Base-by-base conservation (phyloP, 225 moss, liverwort and hornwort genomes). In the Marchantia paleacea region DNA sequence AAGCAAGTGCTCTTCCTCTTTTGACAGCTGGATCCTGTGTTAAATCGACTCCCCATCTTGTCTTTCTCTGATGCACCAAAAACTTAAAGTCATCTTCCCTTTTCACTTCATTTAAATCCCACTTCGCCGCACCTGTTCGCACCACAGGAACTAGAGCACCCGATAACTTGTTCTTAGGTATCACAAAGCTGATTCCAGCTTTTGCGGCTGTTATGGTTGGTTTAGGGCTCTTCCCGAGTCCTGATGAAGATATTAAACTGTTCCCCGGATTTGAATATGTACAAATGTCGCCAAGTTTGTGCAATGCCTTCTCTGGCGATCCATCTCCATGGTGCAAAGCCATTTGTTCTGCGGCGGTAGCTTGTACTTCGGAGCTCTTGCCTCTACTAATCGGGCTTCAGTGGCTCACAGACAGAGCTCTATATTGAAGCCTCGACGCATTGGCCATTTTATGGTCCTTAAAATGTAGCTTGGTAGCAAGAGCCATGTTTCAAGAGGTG, bases 1-100 rank as follows among this genome's bases (percentile, higher is more conserved):
- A 83, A 67, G 96, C 96, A 80, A 96, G 90, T 9, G 96, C 96
- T 69, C 91, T 81, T 53, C 96, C 90, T 0, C 92, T 73, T 84
- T 83, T 94, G 3, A 93, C 85, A 25, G 82, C 81, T 3, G 91
- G 87, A 0, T 96, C 91, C 52, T 91, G 85, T 30, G 81, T 87
- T 18, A 85, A 84, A 89, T 96, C 79, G 0, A 48, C 55, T 0
- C 90, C 91, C 96, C 96, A 96, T 82, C 75, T 89, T 22, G 85
- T 91, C n/a, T 89, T 89, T 31, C 67, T 90, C 62, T 75, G 66
- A 5, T 77, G 48, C 58, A 79, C 79, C 20, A 24, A 64, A 48
- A 84, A 81, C 14, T 85, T 82, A 0, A 77, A 69, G 0, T 58
- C 73, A 7, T 84, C 90, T 28, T 84, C 84, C 8, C 83, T 85